Percentiles rank a stretch among this genome's conserved stretches.
Evolutionary conservation across 129 eudicot species (phyloP).

Genomic region (Escallonia rubra): DNA sequence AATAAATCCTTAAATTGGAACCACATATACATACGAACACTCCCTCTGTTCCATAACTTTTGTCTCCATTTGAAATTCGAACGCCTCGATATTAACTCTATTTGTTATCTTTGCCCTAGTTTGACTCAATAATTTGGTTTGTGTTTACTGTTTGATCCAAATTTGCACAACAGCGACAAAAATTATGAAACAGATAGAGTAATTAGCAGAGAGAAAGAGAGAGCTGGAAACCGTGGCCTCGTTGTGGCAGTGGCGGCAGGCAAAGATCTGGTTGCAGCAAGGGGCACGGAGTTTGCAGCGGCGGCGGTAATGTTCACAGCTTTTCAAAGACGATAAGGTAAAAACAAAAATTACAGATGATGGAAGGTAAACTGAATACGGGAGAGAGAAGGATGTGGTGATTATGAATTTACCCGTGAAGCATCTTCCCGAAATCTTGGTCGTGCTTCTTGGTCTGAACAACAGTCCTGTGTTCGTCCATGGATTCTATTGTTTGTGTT

Average conservation of each 20-base stretch:
- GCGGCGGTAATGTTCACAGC: conserved; percentile 85
- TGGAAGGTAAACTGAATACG: background rate
- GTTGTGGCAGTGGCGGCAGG: conserved; percentile 95
- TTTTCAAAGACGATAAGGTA: conserved; percentile 4
- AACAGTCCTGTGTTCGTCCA: conserved; percentile 21
- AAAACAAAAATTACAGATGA: background rate
- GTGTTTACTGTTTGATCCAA: background rate
- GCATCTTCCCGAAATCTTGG: conserved; percentile 43
- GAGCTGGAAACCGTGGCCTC: conserved; percentile 53
- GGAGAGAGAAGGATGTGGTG: background rate
- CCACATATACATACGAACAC: background rate
- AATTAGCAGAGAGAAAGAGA: background rate
- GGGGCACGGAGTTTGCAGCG: conserved; percentile 86
- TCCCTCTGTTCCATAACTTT: no score
- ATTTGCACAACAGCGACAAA: background rate
- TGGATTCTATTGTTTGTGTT: background rate
- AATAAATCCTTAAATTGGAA: background rate
- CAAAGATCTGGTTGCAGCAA: conserved; percentile 68
- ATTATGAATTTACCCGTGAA: conserved; percentile 44
- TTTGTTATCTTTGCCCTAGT: no score
- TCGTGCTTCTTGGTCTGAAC: conserved; percentile 13
- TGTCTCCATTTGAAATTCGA: no score
- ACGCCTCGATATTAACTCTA: no score
- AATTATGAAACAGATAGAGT: background rate
- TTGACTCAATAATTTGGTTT: background rate